phyloP scores from a whole-genome alignment of 257 asterid genomes.

The Nicotiana obtusifolia region DNA sequence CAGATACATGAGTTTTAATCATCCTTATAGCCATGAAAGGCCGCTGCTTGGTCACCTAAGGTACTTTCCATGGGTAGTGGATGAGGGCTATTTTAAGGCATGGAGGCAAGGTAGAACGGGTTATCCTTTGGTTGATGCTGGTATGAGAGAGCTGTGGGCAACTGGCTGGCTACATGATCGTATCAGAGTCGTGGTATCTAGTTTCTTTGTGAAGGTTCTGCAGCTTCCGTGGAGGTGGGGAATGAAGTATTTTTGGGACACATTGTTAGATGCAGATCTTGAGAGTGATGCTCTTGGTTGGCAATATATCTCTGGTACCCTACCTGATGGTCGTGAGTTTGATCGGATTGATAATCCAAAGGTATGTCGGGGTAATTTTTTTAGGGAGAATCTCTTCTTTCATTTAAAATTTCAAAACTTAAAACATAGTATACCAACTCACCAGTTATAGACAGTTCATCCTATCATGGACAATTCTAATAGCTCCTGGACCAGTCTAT shows the following conservation, averaged over 20 bases:
- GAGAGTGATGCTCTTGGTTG: conserved; percentile 98
- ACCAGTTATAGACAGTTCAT: background rate
- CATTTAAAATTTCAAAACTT: background rate
- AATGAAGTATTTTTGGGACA: conserved; percentile 97
- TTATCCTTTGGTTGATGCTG: conserved; percentile 92
- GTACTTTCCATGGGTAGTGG: conserved; percentile 85
- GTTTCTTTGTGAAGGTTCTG: conserved; percentile 91
- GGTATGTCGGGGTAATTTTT: conserved; percentile 31
- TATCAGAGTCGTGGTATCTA: conserved; percentile 83
- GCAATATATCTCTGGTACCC: conserved; percentile 87
- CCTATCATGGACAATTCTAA: background rate
- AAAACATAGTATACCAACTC: background rate
- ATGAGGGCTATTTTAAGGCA: conserved; percentile 76
- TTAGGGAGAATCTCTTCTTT: background rate
- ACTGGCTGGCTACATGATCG: conserved; percentile 94
- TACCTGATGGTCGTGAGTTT: conserved; percentile 81
- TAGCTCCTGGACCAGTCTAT: background rate
- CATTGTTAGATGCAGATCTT: conserved; percentile 86
- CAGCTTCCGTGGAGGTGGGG: conserved; percentile 99
- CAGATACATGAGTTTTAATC: conserved; percentile 85
- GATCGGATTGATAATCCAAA: conserved; percentile 89
- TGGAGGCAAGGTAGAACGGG: conserved; percentile 98
- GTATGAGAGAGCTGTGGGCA: conserved; percentile 97
- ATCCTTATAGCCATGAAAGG: conserved; percentile 90
- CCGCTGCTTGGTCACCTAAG: conserved; percentile 77